Conservation (phyloP, 1,284 basidiomycete species). For the Tilletia caries region DNA sequence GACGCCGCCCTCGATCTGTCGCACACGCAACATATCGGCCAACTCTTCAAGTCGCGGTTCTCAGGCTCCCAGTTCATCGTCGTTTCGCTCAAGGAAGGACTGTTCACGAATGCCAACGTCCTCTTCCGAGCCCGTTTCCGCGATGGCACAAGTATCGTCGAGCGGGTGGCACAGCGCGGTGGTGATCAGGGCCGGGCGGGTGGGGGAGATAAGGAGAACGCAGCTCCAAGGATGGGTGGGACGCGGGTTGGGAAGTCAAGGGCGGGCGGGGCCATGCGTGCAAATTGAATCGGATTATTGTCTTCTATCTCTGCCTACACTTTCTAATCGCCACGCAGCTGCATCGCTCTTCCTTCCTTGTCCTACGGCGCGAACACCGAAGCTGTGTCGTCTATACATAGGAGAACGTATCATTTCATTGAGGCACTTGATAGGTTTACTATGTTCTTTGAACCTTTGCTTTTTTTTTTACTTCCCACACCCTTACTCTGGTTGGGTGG, state of each 20-base stretch:
- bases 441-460: not conserved
- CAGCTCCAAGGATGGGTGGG: not conserved
- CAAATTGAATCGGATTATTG: not conserved
- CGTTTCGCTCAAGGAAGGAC: constrained; percentile 90
- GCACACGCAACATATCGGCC: constrained; percentile 92
- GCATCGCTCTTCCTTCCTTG: too few relatives aligned
- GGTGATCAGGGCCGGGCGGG: constrained; percentile 42
- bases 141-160: constrained; percentile 86
- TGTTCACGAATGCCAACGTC: constrained; percentile 94
- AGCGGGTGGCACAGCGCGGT: constrained; percentile 66
- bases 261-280: not conserved
- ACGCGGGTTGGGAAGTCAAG: not conserved
- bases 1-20: constrained; percentile 93
- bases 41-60: constrained; percentile 93
- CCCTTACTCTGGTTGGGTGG: not conserved
- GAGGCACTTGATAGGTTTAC: too few relatives aligned
- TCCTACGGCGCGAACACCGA: too few relatives aligned
- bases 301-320: too few relatives aligned
- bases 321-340: too few relatives aligned
- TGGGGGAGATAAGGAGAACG: not conserved
- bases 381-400: too few relatives aligned
- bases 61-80: constrained; percentile 97
- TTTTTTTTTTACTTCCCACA: not conserved
- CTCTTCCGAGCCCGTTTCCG: constrained; percentile 87
- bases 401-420: too few relatives aligned